Conservation (phyloP, 2,329 filamentous ascomycete genomes). For the Leptodontidium sp. region DNA sequence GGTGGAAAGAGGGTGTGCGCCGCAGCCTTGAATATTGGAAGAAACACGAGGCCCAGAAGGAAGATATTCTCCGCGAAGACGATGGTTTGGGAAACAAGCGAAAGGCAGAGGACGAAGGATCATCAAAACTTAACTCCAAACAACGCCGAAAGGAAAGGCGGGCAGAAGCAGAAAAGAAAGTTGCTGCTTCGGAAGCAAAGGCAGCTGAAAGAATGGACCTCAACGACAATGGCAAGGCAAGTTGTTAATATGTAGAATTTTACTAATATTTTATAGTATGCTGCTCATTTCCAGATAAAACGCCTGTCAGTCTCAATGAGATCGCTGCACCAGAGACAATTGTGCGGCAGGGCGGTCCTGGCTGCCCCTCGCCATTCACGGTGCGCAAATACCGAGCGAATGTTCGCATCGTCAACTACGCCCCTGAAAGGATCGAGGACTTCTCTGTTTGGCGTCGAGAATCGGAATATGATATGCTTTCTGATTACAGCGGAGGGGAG, state of each 20-base stretch:
- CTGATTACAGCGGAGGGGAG: slow-evolving; percentile 49
- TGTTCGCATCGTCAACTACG: slow-evolving; percentile 85
- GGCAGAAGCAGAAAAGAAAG: slow-evolving; percentile 42
- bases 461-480: slow-evolving; percentile 60
- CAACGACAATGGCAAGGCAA: slow-evolving; percentile 48
- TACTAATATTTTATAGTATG: slow-evolving; percentile 51
- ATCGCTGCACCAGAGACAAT: slow-evolving; percentile 53
- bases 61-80: slow-evolving; percentile 49
- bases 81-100: slow-evolving; percentile 45
- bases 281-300: slow-evolving; percentile 53
- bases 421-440: slow-evolving; percentile 72
- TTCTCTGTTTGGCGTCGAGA: slow-evolving; percentile 65
- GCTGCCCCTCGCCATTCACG: slow-evolving; percentile 69
- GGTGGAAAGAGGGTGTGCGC: slow-evolving; percentile 64
- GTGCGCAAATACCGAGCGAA: slow-evolving; percentile 74
- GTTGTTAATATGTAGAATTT: not conserved
- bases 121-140: slow-evolving; percentile 38
- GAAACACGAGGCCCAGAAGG: slow-evolving; percentile 51
- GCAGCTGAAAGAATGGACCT: slow-evolving; percentile 37
- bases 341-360: slow-evolving; percentile 49
- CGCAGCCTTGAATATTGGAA: slow-evolving; percentile 70
- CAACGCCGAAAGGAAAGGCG: slow-evolving; percentile 43
- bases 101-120: slow-evolving; percentile 35
- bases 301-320: slow-evolving; percentile 32
- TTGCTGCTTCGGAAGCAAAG: slow-evolving; percentile 46